Evolutionary conservation across 2,329 filamentous ascomycete species (phyloP), one percentile per base, ranked within the genome.

Genomic region (Elsinoe ampelina): DNA sequence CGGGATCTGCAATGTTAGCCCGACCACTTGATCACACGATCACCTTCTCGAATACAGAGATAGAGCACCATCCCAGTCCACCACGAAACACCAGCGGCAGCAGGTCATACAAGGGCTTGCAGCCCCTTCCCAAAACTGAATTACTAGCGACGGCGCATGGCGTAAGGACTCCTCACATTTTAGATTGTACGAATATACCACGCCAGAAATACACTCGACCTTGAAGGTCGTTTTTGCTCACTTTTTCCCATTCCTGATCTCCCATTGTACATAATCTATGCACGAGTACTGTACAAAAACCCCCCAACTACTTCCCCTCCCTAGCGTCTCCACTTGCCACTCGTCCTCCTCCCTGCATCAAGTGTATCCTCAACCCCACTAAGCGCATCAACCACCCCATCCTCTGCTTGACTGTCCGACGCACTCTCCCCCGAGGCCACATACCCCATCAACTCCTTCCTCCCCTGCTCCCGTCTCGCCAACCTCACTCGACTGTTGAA

Each of bases 111-210:
- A 30, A 30, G 7, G 26, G 4, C 26, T 30, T 22, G 41, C 10
- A 13, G 20, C 19, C 41, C 11, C 41, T 39, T 34, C 11, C 15
- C 22, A 34, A 52, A 34, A 20, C 26, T 15, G 17, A 52, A 50
- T n/a, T 13, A 20, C 38, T 52, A 52, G 48, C 48, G 48, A 32
- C 32, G 48, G 48, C 48, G 48, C 34, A 34, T 52, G 48, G 48
- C 48, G 48, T 52, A 52, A 17, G 19, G 48, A 39, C 19, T 8
- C 34, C 47, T 34, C 48, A 38, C 48, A 39, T 50, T 35, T 52
- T 52, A 52, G 48, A 52, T 52, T 52, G 48, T 17, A 22, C 38
- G 17, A 45, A 22, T 45, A 45, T 30, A 30, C 26, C 26, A 30
- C 26, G 26, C 26, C 26, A 30, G 26, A 30, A 30, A 30, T 30